phyloP scores from a whole-genome alignment of 305 asterid genomes.

The Vinca major region DNA sequence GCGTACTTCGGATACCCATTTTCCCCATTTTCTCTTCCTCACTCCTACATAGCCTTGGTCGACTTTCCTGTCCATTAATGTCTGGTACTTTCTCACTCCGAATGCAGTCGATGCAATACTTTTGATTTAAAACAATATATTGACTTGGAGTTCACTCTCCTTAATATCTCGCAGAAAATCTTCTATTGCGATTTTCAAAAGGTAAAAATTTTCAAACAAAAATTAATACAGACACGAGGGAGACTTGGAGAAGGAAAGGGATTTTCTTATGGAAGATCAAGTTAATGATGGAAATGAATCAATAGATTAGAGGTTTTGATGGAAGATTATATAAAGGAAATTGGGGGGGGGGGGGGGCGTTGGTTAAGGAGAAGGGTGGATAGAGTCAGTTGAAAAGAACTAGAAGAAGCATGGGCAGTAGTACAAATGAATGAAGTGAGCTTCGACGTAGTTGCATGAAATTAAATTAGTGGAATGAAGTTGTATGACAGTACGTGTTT shows the following conservation, averaged over 20 bases:
- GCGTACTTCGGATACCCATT: conserved; percentile 55
- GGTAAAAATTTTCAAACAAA: too few relatives aligned
- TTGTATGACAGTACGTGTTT: not conserved
- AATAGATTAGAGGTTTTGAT: not conserved
- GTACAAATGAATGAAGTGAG: not conserved
- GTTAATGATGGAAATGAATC: not conserved
- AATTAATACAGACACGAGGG: not conserved
- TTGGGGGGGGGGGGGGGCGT: too few relatives aligned
- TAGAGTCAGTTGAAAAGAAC: too few relatives aligned
- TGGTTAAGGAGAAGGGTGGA: too few relatives aligned
- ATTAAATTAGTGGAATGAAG: conserved; percentile 4
- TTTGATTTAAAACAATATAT: too few relatives aligned
- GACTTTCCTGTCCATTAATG: not conserved
- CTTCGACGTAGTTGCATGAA: conserved; percentile 10
- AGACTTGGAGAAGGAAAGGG: not conserved
- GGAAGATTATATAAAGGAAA: too few relatives aligned
- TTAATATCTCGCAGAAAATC: too few relatives aligned
- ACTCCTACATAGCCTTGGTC: not conserved
- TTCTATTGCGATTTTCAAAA: too few relatives aligned
- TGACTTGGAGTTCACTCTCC: too few relatives aligned
- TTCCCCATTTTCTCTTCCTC: conserved; percentile 23
- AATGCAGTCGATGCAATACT: too few relatives aligned
- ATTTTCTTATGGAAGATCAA: not conserved
- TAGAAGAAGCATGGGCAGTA: not conserved
- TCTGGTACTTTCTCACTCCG: too few relatives aligned